A percentile compares a stretch with the other conserved stretches of the same genome.
These are phyloP conservation scores for Gaeumannomyces tritici DNA, from an alignment of 2,329 filamentous ascomycete species.

Conservation along the genomic window DNA sequence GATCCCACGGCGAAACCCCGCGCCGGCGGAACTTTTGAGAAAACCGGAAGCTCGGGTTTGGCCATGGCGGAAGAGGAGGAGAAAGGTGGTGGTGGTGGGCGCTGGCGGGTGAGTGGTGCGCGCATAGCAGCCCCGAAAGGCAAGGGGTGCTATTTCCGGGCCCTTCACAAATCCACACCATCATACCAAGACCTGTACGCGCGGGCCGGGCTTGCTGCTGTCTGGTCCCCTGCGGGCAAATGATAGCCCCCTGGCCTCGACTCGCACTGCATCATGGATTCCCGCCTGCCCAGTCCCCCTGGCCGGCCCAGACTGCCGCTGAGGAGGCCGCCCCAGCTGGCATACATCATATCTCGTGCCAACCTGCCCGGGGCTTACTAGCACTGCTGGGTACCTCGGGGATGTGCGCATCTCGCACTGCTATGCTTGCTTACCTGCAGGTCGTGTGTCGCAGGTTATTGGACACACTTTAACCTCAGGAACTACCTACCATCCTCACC, in stretches of 20 bases:
- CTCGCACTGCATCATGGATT: background rate
- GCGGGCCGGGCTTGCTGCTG: too few relatives aligned
- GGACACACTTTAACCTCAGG: background rate
- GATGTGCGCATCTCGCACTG: background rate
- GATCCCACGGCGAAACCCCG: background rate
- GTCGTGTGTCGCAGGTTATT: background rate
- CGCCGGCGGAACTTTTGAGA: background rate
- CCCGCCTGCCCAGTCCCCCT: too few relatives aligned
- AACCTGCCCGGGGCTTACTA: background rate
- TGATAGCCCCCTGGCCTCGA: background rate
- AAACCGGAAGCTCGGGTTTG: background rate
- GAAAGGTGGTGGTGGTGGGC: background rate
- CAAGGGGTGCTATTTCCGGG: background rate
- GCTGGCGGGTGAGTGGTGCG: too few relatives aligned
- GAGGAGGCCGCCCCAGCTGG: too few relatives aligned
- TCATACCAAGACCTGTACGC: background rate
- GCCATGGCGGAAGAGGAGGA: too few relatives aligned
- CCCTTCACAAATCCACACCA: background rate
- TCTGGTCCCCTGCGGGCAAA: background rate
- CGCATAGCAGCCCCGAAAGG: background rate
- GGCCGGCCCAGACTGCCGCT: too few relatives aligned
- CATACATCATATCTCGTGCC: background rate
- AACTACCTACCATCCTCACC: background rate
- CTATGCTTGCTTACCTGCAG: background rate
- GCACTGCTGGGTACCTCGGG: background rate